Conservation (phyloP, 2,329 filamentous ascomycete genomes). For the Zymoseptoria ardabiliae region DNA sequence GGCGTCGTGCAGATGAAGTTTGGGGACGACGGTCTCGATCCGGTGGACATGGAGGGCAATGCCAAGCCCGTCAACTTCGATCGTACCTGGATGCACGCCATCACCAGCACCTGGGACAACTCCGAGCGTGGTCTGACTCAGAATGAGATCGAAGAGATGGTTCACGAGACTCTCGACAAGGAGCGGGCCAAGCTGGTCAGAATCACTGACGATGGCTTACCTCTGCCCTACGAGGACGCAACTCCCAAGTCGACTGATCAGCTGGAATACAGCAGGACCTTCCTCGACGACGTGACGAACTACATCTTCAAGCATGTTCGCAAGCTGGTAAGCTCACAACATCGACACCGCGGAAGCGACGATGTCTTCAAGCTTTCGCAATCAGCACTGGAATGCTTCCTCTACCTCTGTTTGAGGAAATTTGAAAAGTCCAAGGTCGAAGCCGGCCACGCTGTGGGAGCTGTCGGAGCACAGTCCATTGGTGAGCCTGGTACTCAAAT, state of each 20-base stretch:
- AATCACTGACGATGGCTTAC: conserved; percentile 22
- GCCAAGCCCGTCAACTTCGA: conserved; percentile 89
- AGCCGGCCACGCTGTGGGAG: conserved; percentile 90
- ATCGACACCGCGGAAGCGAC: conserved; percentile 27
- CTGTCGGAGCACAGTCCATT: conserved; percentile 94
- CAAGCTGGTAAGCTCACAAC: conserved; percentile 23
- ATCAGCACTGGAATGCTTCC: conserved; percentile 63
- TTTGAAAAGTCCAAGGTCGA: conserved; percentile 88
- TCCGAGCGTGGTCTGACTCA: conserved; percentile 65
- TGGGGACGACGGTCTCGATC: conserved; percentile 90
- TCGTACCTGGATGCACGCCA: conserved; percentile 76
- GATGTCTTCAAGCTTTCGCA: conserved; percentile 76
- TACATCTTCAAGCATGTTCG: conserved; percentile 48
- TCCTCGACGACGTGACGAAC: conserved; percentile 68
- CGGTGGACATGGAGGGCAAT: conserved; percentile 93
- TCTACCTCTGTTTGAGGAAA: conserved; percentile 76
- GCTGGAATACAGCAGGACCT: conserved; percentile 70
- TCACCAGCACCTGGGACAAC: conserved; percentile 72
- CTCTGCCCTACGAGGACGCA: conserved; percentile 60
- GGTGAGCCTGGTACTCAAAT: conserved; percentile 98
- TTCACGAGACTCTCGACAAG: conserved; percentile 58
- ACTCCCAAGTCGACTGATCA: conserved; percentile 29
- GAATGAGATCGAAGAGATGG: conserved; percentile 62
- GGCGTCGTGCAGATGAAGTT: conserved; percentile 95
- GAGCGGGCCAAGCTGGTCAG: conserved; percentile 56